Evolutionary conservation across 306 rosid genomes (phyloP).

Genomic region (Prunus campanulata): DNA sequence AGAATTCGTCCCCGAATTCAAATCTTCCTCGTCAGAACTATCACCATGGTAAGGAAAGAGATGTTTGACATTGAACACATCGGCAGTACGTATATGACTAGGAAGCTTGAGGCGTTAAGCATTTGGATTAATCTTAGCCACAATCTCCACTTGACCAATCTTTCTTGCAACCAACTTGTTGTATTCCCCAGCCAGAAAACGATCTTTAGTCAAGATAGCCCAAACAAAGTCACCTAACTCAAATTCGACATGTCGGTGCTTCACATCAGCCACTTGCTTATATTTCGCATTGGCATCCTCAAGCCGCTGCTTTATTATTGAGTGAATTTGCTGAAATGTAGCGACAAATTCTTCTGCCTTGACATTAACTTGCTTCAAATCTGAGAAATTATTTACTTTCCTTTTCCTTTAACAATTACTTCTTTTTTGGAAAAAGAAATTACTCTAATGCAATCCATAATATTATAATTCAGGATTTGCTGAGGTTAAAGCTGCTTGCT

Average conservation of each 20-base stretch:
- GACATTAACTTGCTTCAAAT: no score
- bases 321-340: no score
- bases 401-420: no score
- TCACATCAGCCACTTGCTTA: no score
- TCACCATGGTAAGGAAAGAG: background rate
- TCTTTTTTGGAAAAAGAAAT: background rate
- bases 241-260: no score
- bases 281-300: no score
- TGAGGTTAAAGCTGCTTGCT: slow-evolving; percentile 69
- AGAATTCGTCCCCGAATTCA: background rate
- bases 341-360: no score
- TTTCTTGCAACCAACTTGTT: background rate
- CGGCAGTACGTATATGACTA: background rate
- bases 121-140: background rate
- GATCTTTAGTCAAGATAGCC: no score
- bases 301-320: no score
- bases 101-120: background rate
- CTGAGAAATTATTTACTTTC: no score
- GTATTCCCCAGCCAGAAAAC: background rate
- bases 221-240: no score
- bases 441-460: background rate
- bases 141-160: background rate
- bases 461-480: slow-evolving; percentile 46
- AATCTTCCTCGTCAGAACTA: background rate
- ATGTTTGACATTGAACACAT: background rate